A percentile compares a stretch with the other conserved stretches of the same genome.
These are phyloP conservation scores for Aphanomyces stellatus DNA, from an alignment of 352 stramenopile genomes.

Conservation along the genomic window DNA sequence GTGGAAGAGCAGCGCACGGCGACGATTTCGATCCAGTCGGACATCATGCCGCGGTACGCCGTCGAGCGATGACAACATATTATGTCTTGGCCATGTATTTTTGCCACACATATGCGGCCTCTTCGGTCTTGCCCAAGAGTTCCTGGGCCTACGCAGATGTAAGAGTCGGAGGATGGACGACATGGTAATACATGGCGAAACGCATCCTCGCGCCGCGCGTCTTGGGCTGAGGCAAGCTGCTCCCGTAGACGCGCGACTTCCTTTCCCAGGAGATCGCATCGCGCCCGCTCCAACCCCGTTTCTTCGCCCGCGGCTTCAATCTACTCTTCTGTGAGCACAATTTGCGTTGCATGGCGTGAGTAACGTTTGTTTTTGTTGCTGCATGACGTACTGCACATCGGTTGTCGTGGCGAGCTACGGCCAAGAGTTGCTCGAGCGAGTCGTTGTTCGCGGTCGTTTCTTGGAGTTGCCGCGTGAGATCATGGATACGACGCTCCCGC, in stretches of 20 bases:
- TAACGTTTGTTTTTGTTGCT: no score
- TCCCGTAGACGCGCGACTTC: neutral
- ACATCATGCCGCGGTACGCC: neutral
- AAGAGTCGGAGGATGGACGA: neutral
- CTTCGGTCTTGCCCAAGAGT: constrained; percentile 10
- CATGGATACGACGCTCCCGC: no score
- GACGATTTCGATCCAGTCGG: constrained; percentile 14
- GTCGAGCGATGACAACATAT: neutral
- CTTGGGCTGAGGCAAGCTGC: neutral
- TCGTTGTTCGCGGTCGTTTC: no score
- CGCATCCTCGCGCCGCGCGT: neutral
- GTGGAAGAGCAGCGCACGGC: constrained; percentile 17
- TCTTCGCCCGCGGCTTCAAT: neutral
- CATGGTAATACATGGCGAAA: constrained; percentile 1
- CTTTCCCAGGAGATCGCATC: neutral
- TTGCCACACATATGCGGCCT: constrained; percentile 8
- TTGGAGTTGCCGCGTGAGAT: no score
- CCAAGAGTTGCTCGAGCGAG: no score
- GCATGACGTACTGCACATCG: no score
- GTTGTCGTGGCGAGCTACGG: no score
- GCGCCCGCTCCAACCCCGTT: neutral
- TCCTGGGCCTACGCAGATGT: neutral
- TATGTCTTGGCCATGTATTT: constrained; percentile 11
- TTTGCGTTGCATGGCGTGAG: no score
- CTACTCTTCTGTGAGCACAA: no score